Conservation (phyloP, 2,329 filamentous ascomycete genomes). For the Aspergillus candidus region DNA sequence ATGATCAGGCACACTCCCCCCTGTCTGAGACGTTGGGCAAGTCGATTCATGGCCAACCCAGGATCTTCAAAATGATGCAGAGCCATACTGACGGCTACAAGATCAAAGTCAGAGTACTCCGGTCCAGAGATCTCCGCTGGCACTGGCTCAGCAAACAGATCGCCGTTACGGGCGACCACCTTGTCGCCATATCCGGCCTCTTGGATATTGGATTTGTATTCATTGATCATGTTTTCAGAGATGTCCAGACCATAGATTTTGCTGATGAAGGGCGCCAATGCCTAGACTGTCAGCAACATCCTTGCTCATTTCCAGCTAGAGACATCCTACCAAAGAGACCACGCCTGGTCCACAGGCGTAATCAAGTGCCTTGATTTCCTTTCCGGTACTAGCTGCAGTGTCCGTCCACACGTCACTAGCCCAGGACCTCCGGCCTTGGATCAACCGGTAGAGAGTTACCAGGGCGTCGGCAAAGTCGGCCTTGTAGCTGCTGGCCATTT, state of each 20-base stretch:
- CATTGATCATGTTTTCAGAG: constrained; percentile 62
- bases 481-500: constrained; percentile 53
- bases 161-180: constrained; percentile 53
- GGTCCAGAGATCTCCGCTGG: constrained; percentile 53
- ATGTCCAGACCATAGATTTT: constrained; percentile 64
- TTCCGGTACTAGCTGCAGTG: constrained; percentile 22
- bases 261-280: constrained; percentile 56
- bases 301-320: not conserved
- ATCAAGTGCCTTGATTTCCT: constrained; percentile 55
- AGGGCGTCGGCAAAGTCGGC: constrained; percentile 50
- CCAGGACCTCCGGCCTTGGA: constrained; percentile 52
- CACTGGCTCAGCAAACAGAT: constrained; percentile 49
- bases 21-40: constrained; percentile 57
- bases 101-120: constrained; percentile 64
- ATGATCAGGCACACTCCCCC: constrained; percentile 63
- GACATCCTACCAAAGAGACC: constrained; percentile 53
- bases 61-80: constrained; percentile 66
- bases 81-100: constrained; percentile 57
- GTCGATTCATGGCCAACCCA: constrained; percentile 50
- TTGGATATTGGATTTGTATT: constrained; percentile 58
- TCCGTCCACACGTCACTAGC: constrained; percentile 54
- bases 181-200: constrained; percentile 48
- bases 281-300: constrained; percentile 25
- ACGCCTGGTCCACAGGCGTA: constrained; percentile 70
- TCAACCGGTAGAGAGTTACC: constrained; percentile 48